These are phyloP conservation scores for Suillus occidentalis DNA, from an alignment of 768 basidiomycete genomes.

Conservation along the genomic window DNA sequence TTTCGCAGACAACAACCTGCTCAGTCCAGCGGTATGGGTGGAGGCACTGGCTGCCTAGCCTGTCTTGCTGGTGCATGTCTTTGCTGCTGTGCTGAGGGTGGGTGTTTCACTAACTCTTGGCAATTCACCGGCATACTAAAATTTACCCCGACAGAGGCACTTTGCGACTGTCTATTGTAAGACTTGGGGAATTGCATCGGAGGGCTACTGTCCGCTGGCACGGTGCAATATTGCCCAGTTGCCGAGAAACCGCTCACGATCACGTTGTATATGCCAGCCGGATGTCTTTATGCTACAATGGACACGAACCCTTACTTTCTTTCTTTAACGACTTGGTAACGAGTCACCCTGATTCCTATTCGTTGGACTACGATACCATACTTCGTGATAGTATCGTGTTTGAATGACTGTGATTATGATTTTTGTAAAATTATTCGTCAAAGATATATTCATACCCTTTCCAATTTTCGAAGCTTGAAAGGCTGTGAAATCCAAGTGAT, in stretches of 20 bases:
- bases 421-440: slow-evolving; percentile 27
- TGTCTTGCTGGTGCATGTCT: slow-evolving; percentile 49
- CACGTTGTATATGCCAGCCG: slow-evolving; percentile 20
- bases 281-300: slow-evolving; percentile 6
- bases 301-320: slow-evolving; percentile 10
- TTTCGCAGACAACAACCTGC: slow-evolving; percentile 39
- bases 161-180: slow-evolving; percentile 72
- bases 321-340: background rate
- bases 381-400: background rate
- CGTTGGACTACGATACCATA: background rate
- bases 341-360: background rate
- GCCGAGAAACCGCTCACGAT: slow-evolving; percentile 11
- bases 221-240: slow-evolving; percentile 17
- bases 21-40: slow-evolving; percentile 35
- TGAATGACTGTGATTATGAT: slow-evolving; percentile 9
- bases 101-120: slow-evolving; percentile 18
- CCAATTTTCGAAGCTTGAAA: too few species aligned
- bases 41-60: slow-evolving; percentile 40
- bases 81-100: slow-evolving; percentile 55
- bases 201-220: slow-evolving; percentile 11
- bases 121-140: background rate
- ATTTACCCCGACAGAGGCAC: slow-evolving; percentile 43
- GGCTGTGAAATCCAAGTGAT: slow-evolving; percentile 4
- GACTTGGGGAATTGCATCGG: slow-evolving; percentile 8
- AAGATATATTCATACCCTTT: background rate